These are phyloP conservation scores for Penicillium thymicola DNA, from an alignment of 2,329 filamentous ascomycete species.

Conservation along the genomic window DNA sequence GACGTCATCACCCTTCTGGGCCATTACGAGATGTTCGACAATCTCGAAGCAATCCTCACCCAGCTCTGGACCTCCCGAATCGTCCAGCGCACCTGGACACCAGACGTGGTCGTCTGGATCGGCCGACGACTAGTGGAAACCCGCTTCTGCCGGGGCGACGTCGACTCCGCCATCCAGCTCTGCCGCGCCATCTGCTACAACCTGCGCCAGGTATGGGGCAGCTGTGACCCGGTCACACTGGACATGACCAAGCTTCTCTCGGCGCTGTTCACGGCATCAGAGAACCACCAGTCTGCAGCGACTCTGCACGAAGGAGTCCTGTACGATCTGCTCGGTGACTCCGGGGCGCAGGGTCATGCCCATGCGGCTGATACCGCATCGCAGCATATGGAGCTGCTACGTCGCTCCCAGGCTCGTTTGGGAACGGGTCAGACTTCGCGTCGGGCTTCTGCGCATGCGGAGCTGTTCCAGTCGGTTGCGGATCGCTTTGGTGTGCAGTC, in stretches of 20 bases:
- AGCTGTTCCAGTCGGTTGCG: conserved; percentile 26
- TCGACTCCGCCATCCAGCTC: conserved; percentile 45
- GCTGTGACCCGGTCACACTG: conserved; percentile 47
- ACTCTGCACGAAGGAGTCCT: conserved; percentile 32
- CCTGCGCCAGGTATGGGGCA: conserved; percentile 52
- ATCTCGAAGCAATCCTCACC: conserved; percentile 41
- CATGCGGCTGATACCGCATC: conserved; percentile 24
- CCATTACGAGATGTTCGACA: conserved; percentile 38
- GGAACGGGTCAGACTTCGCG: conserved; percentile 12
- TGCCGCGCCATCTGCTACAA: conserved; percentile 57
- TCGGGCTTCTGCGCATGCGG: conserved; percentile 23
- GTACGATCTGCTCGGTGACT: conserved; percentile 29
- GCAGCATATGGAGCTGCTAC: conserved; percentile 32
- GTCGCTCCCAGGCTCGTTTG: conserved; percentile 28
- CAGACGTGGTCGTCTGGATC: conserved; percentile 49
- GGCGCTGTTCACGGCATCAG: conserved; percentile 46
- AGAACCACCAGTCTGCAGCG: conserved; percentile 30
- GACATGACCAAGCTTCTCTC: conserved; percentile 52
- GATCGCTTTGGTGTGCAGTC: conserved; percentile 29
- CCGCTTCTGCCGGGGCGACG: conserved; percentile 49
- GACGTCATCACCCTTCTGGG: conserved; percentile 38
- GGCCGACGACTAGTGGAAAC: conserved; percentile 54
- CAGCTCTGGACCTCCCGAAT: conserved; percentile 48
- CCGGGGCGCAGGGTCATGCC: conserved; percentile 20
- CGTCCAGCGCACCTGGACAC: conserved; percentile 46